Percentiles rank a stretch among this genome's conserved stretches.
Evolutionary conservation across 352 stramenopile genomes (phyloP).

Genomic region (Aphanomyces stellatus): DNA sequence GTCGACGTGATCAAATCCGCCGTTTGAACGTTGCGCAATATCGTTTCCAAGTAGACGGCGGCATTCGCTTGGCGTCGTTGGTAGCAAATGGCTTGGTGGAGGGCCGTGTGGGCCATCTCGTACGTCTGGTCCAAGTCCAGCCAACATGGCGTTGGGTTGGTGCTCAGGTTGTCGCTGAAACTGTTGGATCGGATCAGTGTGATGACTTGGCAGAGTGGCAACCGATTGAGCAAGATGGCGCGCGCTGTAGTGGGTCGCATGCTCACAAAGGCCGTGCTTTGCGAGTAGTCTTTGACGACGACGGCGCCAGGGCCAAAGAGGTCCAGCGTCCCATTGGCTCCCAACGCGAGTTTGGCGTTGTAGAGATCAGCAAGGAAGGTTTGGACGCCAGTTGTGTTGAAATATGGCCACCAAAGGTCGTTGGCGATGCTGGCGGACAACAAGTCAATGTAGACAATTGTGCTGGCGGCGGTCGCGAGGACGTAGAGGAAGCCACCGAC

Average conservation of each 20-base stretch:
- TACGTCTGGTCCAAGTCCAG: constrained; percentile 5
- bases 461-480: no score
- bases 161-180: not conserved
- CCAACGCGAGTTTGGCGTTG: not conserved
- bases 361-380: not conserved
- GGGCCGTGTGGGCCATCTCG: constrained; percentile 12
- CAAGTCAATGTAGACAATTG: not conserved
- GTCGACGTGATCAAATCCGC: no score
- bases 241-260: not conserved
- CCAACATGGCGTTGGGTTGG: constrained; percentile 11
- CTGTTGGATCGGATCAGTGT: not conserved
- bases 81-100: not conserved
- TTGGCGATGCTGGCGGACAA: not conserved
- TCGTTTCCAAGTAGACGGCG: constrained; percentile 1
- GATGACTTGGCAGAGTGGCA: not conserved
- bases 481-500: no score
- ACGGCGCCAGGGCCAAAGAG: not conserved
- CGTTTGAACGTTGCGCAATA: constrained; percentile 1
- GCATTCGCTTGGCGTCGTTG: not conserved
- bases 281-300: not conserved
- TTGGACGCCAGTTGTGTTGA: not conserved
- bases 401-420: constrained; percentile 11
- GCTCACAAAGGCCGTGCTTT: not conserved
- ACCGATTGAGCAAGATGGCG: not conserved
- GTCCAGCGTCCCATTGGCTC: not conserved